A percentile compares a stretch with the other conserved stretches of the same genome.
phyloP scores from a whole-genome alignment of 345 rosid species.

The Bruguiera sexangula region DNA sequence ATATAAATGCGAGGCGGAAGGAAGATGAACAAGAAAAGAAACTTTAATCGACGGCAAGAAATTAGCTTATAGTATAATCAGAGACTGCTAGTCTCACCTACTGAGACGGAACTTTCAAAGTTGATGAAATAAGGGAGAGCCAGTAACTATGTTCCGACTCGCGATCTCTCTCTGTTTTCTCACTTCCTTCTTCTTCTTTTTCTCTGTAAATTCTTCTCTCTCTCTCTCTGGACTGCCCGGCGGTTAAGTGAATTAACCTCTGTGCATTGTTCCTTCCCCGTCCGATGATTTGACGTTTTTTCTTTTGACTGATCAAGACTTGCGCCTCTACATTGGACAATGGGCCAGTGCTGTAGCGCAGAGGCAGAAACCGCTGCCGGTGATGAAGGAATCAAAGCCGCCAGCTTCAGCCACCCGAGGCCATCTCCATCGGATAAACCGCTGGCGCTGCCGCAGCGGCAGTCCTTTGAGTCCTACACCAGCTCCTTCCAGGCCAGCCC shows the following conservation, averaged over 20 bases:
- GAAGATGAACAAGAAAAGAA: too few relatives aligned
- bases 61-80: too few relatives aligned
- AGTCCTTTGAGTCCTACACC: background rate
- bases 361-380: constrained; percentile 32
- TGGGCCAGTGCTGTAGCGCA: constrained; percentile 88
- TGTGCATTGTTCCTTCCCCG: background rate
- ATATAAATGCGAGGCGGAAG: too few relatives aligned
- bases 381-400: constrained; percentile 16
- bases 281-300: constrained; percentile 34
- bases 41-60: too few relatives aligned
- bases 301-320: constrained; percentile 16
- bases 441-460: constrained; percentile 16
- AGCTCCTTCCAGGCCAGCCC: constrained; percentile 20
- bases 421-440: constrained; percentile 18
- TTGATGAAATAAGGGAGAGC: too few relatives aligned
- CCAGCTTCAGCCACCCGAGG: constrained; percentile 22
- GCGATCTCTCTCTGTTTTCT: too few relatives aligned
- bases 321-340: constrained; percentile 19
- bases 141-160: too few relatives aligned
- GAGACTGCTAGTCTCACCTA: too few relatives aligned
- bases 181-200: background rate
- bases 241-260: too few relatives aligned
- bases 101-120: too few relatives aligned
- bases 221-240: background rate
- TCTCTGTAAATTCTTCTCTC: background rate